Conservation (phyloP, 768 basidiomycete genomes). For the Mycena maculata region DNA sequence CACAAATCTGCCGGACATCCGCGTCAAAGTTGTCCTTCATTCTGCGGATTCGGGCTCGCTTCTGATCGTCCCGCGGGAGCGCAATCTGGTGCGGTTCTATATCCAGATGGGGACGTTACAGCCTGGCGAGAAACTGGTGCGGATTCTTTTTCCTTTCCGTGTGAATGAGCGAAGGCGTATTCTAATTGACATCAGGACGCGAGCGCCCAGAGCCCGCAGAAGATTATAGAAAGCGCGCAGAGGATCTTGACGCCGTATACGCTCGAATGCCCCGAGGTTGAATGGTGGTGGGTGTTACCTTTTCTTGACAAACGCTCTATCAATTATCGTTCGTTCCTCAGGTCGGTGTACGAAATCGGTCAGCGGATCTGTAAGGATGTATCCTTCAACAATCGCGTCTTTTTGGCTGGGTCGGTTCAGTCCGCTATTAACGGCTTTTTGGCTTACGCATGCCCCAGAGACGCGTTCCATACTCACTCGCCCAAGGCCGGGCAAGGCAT, state of each 20-base stretch:
- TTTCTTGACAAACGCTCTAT: too few species aligned
- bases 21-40: conserved; percentile 52
- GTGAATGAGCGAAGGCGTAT: too few species aligned
- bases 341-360: conserved; percentile 55
- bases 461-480: conserved; percentile 59
- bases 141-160: too few species aligned
- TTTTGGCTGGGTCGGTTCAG: conserved; percentile 52
- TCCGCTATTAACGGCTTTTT: background rate
- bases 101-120: conserved; percentile 51
- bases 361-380: conserved; percentile 62
- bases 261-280: conserved; percentile 30
- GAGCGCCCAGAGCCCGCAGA: conserved; percentile 21
- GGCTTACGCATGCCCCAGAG: conserved; percentile 40
- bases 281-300: too few species aligned
- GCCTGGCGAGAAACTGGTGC: conserved; percentile 26
- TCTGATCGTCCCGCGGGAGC: conserved; percentile 65
- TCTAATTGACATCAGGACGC: conserved; percentile 15
- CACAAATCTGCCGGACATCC: conserved; percentile 67
- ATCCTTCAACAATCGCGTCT: conserved; percentile 57
- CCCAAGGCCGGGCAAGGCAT: conserved; percentile 60
- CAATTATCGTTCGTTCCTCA: too few species aligned
- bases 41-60: conserved; percentile 59
- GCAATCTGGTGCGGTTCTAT: conserved; percentile 62
- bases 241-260: conserved; percentile 31
- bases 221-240: conserved; percentile 30